Evolutionary conservation across 75 land plant species (phyloP).

Genomic region (Pseudotsuga menziesii): DNA sequence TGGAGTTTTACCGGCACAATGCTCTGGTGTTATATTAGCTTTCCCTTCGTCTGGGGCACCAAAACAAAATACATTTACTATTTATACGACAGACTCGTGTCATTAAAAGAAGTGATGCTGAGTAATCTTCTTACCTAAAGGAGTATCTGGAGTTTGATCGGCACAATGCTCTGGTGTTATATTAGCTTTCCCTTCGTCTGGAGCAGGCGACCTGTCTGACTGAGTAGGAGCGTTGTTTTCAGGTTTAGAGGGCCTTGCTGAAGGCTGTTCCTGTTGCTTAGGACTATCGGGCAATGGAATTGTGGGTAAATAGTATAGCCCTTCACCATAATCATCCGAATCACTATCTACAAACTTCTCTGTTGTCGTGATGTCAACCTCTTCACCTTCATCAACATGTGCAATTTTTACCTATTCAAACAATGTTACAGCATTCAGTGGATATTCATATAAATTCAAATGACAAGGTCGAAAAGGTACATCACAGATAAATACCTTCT

Average conservation of each 20-base stretch:
- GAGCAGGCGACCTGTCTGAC: slow-evolving; percentile 47
- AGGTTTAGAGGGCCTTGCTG: slow-evolving; percentile 36
- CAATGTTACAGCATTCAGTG: not conserved
- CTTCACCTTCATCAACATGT: slow-evolving; percentile 79
- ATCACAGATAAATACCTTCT: slow-evolving; percentile 48
- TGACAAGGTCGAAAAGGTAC: not conserved
- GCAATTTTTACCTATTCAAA: slow-evolving; percentile 63
- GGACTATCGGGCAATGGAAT: slow-evolving; percentile 73
- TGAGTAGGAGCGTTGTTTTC: slow-evolving; percentile 43
- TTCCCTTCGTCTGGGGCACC: slow-evolving; percentile 42
- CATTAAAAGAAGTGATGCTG: not conserved
- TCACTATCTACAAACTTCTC: slow-evolving; percentile 80
- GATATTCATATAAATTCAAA: not conserved
- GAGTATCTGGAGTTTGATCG: slow-evolving; percentile 36
- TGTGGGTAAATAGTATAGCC: slow-evolving; percentile 76
- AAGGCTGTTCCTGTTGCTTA: slow-evolving; percentile 51
- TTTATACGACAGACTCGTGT: not conserved
- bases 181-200: slow-evolving; percentile 38
- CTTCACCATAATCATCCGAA: slow-evolving; percentile 82
- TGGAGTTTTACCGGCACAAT: slow-evolving; percentile 17
- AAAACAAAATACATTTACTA: not conserved
- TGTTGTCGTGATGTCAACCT: slow-evolving; percentile 67
- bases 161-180: slow-evolving; percentile 22
- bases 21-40: slow-evolving; percentile 28
- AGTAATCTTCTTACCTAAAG: slow-evolving; percentile 31